Percentiles rank a stretch among this genome's conserved stretches.
phyloP scores from a whole-genome alignment of 495 filamentous ascomycete genomes.

The Xylaria scruposa region DNA sequence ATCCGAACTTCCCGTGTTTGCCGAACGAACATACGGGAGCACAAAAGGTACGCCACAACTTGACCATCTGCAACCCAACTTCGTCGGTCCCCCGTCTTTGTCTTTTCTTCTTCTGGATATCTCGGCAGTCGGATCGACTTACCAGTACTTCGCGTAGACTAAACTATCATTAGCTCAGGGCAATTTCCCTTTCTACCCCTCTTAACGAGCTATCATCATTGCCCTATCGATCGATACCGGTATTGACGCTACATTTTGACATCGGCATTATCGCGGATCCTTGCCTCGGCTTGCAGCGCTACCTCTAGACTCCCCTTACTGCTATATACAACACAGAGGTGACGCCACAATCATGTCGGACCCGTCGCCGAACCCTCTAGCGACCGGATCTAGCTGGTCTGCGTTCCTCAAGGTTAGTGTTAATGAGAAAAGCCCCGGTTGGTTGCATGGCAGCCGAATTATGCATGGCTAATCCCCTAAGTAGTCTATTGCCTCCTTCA shows the following conservation, averaged over 20 bases:
- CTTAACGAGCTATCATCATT: too few species aligned
- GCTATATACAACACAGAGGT: not conserved
- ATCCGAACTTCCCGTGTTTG: slow-evolving; percentile 6
- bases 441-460: not conserved
- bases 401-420: slow-evolving; percentile 59
- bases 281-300: slow-evolving; percentile 9
- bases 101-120: not conserved
- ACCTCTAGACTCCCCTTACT: not conserved
- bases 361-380: slow-evolving; percentile 40
- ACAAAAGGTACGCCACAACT: not conserved
- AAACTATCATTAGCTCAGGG: not conserved
- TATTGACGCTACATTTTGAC: not conserved
- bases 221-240: not conserved
- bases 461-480: not conserved
- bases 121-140: slow-evolving; percentile 14
- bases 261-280: slow-evolving; percentile 14
- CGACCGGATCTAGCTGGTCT: slow-evolving; percentile 52
- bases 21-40: not conserved
- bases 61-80: not conserved
- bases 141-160: not conserved
- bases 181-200: not conserved
- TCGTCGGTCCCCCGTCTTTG: not conserved
- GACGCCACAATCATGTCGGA: slow-evolving; percentile 34
- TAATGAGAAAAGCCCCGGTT: not conserved
- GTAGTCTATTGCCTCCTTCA: slow-evolving; percentile 94